Evolutionary conservation across 345 rosid species (phyloP).

Genomic region (Aegle marmelos): DNA sequence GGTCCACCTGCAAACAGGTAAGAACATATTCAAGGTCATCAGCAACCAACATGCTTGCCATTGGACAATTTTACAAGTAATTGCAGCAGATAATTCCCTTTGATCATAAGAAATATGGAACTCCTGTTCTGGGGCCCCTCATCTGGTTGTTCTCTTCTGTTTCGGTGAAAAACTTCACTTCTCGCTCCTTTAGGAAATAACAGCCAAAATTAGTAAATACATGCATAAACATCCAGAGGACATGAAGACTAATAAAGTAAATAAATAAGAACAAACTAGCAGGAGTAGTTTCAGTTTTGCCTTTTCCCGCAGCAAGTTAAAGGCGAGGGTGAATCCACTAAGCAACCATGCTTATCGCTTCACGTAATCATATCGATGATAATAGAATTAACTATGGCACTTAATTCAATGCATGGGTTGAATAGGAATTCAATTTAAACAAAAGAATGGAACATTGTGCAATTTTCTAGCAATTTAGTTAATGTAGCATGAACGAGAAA

Average conservation of each 20-base stretch:
- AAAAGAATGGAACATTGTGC: not conserved
- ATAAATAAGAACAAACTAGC: not conserved
- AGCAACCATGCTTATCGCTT: not conserved
- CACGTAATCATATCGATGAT: not conserved
- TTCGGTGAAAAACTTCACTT: slow-evolving; percentile 95
- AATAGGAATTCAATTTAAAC: not conserved
- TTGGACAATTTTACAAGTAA: slow-evolving; percentile 26
- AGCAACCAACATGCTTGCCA: slow-evolving; percentile 6
- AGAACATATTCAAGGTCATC: slow-evolving; percentile 10
- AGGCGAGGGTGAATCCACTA: not conserved
- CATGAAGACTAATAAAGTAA: not conserved
- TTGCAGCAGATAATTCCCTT: slow-evolving; percentile 6
- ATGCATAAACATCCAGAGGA: not conserved
- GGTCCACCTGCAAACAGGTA: slow-evolving; percentile 26
- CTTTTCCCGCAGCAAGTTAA: not conserved
- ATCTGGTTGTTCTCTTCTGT: slow-evolving; percentile 99
- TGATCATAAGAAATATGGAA: slow-evolving; percentile 84
- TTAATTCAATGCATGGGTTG: not conserved
- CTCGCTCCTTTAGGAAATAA: slow-evolving; percentile 68
- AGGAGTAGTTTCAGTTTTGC: not conserved
- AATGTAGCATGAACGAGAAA: not conserved
- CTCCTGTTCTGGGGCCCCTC: slow-evolving; percentile 99
- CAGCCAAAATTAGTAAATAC: not conserved
- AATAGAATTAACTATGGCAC: not conserved
- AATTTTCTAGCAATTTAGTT: not conserved